phyloP scores from a whole-genome alignment of 495 filamentous ascomycete species.

The Penicillium lividum region DNA sequence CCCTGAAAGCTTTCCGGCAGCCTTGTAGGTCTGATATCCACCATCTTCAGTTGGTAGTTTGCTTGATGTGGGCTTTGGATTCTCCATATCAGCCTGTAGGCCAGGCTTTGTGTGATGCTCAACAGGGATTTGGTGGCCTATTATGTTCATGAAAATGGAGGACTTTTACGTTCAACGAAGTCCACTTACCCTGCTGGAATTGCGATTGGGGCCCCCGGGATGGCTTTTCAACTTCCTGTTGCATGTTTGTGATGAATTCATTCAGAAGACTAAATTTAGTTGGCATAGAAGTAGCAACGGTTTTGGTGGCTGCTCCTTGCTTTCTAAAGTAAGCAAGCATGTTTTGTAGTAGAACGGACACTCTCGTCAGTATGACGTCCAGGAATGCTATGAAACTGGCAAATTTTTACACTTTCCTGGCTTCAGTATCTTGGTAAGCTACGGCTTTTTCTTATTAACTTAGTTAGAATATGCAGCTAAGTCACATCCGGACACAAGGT shows the following conservation, averaged over 20 bases:
- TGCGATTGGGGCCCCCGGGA: conserved; percentile 20
- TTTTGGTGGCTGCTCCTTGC: not conserved
- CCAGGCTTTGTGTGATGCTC: conserved; percentile 70
- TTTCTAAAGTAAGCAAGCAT: not conserved
- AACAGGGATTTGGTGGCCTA: conserved; percentile 70
- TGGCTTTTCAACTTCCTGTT: conserved; percentile 17
- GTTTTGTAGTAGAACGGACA: not conserved
- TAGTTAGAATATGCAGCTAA: not conserved
- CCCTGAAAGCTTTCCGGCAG: conserved; percentile 73
- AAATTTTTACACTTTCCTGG: not conserved
- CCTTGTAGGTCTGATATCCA: conserved; percentile 73
- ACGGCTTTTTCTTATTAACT: not conserved
- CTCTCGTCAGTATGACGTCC: not conserved
- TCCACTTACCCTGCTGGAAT: conserved; percentile 21
- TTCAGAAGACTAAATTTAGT: not conserved
- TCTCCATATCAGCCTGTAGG: conserved; percentile 62
- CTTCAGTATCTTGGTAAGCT: not conserved
- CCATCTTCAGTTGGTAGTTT: conserved; percentile 70
- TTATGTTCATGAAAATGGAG: not conserved
- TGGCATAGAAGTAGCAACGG: not conserved
- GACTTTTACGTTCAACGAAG: not conserved
- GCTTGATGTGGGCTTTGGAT: conserved; percentile 61
- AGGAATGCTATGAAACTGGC: not conserved
- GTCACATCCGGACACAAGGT: not conserved
- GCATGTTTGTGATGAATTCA: conserved; percentile 13